Evolutionary conservation across 495 filamentous ascomycete genomes (phyloP), one percentile per base, ranked within the genome.

Genomic region (Chaetomium cochliodes): DNA sequence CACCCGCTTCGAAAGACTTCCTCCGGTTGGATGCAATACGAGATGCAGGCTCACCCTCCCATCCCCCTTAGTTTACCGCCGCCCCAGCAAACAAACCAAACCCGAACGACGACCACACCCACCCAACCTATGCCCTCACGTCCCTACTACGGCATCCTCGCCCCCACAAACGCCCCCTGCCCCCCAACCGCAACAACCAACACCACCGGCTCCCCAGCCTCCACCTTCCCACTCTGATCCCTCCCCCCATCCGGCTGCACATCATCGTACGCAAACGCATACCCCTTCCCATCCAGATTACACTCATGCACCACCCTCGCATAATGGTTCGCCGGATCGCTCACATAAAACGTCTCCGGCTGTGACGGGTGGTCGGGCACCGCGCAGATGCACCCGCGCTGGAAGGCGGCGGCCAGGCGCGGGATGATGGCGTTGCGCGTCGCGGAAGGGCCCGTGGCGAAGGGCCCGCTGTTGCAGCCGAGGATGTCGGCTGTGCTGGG

Each of bases 221-320:
- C 84, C 16, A 92, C 84, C 69, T 84, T 85, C 2, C 90, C 90
- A 30, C 83, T 86, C 72, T 89, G 85, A 71, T 92, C 87, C 13
- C 74, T 73, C 0, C 85, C 87, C 44, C 80, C 83, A 52, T 82
- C 77, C 0, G 84, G 84, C 60, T 84, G 81, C 20, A 92, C 90
- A 74, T 93, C 90, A 72, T 93, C 90, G 63, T 92, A 93, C 2
- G 90, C 88, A 72, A 92, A 92, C 0, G 88, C 87, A 73, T 92
- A 93, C 1, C 90, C 90, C 57, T 85, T 81, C 2, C 82, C 80
- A 74, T 91, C 90, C 8, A 85, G 62, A 65, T 87, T 88, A 51
- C 78, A 82, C 52, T 77, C 78, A 72, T 93, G 90, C 62, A 91
- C 84, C 57, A 92, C 81, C 13, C 88, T 72, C 3, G 87, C 77